A percentile compares a stretch with the other conserved stretches of the same genome.
Conservation (phyloP, 2,329 filamentous ascomycete genomes). For the Xylaria polymorpha region DNA sequence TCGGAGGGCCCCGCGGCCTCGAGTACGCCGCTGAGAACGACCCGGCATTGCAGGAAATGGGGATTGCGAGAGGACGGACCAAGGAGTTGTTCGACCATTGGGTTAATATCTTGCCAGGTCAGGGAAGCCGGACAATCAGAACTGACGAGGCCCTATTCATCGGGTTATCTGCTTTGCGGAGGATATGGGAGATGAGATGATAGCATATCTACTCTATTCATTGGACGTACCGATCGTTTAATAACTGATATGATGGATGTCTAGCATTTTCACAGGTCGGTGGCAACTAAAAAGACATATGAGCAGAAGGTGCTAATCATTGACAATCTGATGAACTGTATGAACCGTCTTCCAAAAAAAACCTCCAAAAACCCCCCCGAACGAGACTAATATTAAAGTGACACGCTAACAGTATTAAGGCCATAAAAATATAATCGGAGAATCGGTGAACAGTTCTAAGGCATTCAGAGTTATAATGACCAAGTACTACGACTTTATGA, state of each 20-base stretch:
- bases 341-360: not conserved
- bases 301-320: not conserved
- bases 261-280: not conserved
- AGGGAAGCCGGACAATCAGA: constrained; percentile 83
- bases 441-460: not conserved
- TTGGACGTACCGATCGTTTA: not conserved
- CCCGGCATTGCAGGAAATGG: constrained; percentile 66
- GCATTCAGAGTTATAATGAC: not conserved
- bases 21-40: constrained; percentile 78
- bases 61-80: constrained; percentile 71
- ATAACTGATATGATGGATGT: not conserved
- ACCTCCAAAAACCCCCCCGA: too few species aligned
- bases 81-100: constrained; percentile 83
- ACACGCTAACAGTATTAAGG: not conserved
- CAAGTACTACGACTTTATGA: not conserved
- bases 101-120: constrained; percentile 82
- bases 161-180: constrained; percentile 75
- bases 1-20: constrained; percentile 83
- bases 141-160: constrained; percentile 88
- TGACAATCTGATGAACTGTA: not conserved
- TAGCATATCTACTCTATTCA: not conserved
- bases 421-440: not conserved
- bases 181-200: constrained; percentile 59
- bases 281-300: not conserved
- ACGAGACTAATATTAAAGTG: not conserved